phyloP scores from a whole-genome alignment of 768 basidiomycete species.

The Leccinum sublutescens region DNA sequence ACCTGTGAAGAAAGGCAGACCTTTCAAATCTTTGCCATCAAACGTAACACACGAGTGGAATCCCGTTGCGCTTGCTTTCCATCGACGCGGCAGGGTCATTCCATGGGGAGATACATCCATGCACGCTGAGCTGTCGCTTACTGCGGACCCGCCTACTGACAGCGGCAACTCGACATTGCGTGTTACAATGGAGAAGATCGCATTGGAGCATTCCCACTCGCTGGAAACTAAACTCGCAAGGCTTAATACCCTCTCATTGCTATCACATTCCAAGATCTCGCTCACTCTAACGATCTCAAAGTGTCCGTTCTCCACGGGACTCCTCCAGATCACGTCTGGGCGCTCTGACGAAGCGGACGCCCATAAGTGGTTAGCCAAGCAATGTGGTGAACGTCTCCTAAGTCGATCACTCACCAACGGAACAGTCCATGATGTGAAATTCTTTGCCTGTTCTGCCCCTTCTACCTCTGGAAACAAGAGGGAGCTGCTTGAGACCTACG shows the following conservation, averaged over 20 bases:
- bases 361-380: constrained; percentile 5
- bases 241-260: not conserved
- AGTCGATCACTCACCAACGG: constrained; percentile 18
- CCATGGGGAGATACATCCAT: constrained; percentile 19
- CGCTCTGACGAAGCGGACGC: not conserved
- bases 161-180: not conserved
- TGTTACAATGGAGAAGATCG: not conserved
- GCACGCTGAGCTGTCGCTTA: constrained; percentile 11
- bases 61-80: constrained; percentile 15
- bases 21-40: not conserved
- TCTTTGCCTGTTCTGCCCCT: constrained; percentile 12
- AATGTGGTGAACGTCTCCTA: constrained; percentile 8
- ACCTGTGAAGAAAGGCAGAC: not conserved
- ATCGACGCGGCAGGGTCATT: not conserved
- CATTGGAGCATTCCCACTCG: constrained; percentile 3
- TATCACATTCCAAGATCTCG: not conserved
- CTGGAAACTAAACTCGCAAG: not conserved
- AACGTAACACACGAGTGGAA: not conserved
- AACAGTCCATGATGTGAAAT: constrained; percentile 18
- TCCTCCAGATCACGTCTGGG: constrained; percentile 4
- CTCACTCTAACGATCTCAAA: constrained; percentile 17
- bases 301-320: constrained; percentile 15
- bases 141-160: not conserved
- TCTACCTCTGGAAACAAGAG: not conserved
- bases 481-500: constrained; percentile 7